Evolutionary conservation across 73 alveolate species (phyloP).

Genomic region (Paraurostyla sp.): DNA sequence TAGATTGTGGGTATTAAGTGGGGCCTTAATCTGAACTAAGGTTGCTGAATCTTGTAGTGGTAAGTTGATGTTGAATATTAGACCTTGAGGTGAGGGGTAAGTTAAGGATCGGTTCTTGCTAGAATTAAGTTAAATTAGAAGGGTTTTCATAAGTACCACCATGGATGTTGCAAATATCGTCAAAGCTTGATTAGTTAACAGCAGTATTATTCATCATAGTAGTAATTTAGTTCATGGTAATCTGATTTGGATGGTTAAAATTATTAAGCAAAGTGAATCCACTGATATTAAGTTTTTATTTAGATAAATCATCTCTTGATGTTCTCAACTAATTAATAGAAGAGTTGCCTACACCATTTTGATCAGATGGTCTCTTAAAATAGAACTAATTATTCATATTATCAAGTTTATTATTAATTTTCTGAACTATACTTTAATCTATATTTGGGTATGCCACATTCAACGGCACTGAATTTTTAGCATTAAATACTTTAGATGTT

Average conservation of each 20-base stretch:
- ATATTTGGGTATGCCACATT: constrained; percentile 24
- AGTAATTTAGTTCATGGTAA: background rate
- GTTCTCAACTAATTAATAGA: constrained; percentile 22
- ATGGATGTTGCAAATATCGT: constrained; percentile 22
- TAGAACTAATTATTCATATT: constrained; percentile 36
- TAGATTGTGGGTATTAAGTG: background rate
- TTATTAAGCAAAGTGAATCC: background rate
- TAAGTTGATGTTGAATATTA: background rate
- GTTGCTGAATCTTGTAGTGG: background rate
- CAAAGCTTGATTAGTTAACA: constrained; percentile 15
- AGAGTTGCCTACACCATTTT: constrained; percentile 20
- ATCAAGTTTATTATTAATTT: constrained; percentile 11
- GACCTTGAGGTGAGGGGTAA: constrained; percentile 9
- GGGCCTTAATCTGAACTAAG: background rate
- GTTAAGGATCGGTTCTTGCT: background rate
- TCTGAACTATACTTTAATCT: constrained; percentile 6
- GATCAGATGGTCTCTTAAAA: constrained; percentile 50
- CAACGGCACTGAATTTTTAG: too few relatives aligned
- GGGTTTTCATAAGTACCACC: constrained; percentile 2
- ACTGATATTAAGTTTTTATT: background rate
- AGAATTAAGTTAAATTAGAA: background rate
- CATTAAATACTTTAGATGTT: too few relatives aligned
- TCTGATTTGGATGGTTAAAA: constrained; percentile 2
- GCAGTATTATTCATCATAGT: constrained; percentile 24
- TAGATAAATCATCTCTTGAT: constrained; percentile 27